A percentile compares a stretch with the other conserved stretches of the same genome.
These are phyloP conservation scores for Metschnikowia peoriensis DNA, from an alignment of 805 yeast species.

Conservation along the genomic window DNA sequence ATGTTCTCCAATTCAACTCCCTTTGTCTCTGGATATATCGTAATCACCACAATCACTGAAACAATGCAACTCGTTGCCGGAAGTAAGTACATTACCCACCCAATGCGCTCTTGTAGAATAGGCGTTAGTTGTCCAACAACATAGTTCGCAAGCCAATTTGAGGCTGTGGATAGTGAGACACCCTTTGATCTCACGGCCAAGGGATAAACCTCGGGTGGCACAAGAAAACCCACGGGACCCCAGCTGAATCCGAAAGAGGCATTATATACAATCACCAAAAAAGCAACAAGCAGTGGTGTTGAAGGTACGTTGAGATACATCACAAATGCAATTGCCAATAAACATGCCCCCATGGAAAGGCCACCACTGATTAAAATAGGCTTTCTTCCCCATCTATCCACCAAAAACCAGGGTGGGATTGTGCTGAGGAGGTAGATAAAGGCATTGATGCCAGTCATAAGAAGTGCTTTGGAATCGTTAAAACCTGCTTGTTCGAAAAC, in stretches of 20 bases:
- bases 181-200: constrained; percentile 44
- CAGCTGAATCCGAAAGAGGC: constrained; percentile 46
- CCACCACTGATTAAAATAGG: constrained; percentile 45
- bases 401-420: constrained; percentile 46
- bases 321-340: constrained; percentile 32
- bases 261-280: constrained; percentile 41
- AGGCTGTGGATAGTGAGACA: constrained; percentile 43
- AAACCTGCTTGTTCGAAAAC: constrained; percentile 50
- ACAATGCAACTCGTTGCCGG: constrained; percentile 40
- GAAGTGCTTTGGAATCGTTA: constrained; percentile 38
- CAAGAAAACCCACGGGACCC: constrained; percentile 46
- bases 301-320: constrained; percentile 30
- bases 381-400: constrained; percentile 45
- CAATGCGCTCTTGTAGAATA: constrained; percentile 36
- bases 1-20: constrained; percentile 45
- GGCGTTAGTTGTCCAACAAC: constrained; percentile 47
- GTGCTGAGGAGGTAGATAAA: constrained; percentile 39
- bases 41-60: constrained; percentile 32
- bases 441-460: constrained; percentile 45
- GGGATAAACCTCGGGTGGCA: constrained; percentile 46
- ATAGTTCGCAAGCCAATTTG: constrained; percentile 46
- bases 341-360: constrained; percentile 36
- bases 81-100: constrained; percentile 42
- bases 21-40: constrained; percentile 44
- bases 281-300: constrained; percentile 40